Evolutionary conservation across 179 eudicot genomes (phyloP).

Genomic region (Beta lomatogona): DNA sequence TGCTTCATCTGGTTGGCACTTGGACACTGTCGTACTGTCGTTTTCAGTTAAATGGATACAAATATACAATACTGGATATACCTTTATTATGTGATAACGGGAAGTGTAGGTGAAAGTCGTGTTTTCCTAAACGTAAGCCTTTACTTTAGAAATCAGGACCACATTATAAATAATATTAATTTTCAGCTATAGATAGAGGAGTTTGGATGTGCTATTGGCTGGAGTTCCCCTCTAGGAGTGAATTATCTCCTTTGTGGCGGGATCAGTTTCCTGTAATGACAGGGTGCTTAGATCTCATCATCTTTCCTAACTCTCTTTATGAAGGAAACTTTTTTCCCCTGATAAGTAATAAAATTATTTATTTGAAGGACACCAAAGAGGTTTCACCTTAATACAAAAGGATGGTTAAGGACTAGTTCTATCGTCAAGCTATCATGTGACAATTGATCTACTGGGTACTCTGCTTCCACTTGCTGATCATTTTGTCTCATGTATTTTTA

Average conservation of each 20-base stretch:
- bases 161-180: background rate
- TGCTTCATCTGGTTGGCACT: background rate
- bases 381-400: background rate
- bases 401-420: background rate
- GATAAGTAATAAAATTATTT: background rate
- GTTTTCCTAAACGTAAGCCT: background rate
- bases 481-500: background rate
- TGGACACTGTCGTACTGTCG: no score
- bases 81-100: background rate
- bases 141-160: background rate
- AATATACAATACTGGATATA: background rate
- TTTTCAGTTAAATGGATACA: background rate
- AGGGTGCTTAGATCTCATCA: background rate
- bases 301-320: background rate
- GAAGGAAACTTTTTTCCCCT: background rate
- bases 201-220: background rate
- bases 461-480: conserved; percentile 7
- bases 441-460: background rate
- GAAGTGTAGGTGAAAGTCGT: background rate
- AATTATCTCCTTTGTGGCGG: conserved; percentile 1
- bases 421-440: background rate
- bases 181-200: background rate
- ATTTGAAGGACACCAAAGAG: background rate
- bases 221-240: background rate
- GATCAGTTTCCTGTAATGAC: background rate